Conservation (phyloP, 129 eudicot genomes). For the Flaveria linearis region DNA sequence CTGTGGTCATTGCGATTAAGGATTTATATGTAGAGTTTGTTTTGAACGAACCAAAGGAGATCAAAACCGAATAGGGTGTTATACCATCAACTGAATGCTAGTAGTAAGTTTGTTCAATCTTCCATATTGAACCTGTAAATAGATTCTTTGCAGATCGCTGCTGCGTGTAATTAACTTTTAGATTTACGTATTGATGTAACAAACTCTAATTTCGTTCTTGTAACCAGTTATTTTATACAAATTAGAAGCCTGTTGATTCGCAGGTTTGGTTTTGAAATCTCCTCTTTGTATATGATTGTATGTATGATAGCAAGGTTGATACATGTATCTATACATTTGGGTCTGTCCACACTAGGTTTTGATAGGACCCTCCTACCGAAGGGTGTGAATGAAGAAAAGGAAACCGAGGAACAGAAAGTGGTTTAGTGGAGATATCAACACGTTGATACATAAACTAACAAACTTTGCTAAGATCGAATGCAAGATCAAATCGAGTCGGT, state of each 20-base stretch:
- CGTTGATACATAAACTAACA: too few species aligned
- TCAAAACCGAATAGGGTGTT: constrained; percentile 38
- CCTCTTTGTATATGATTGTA: too few species aligned
- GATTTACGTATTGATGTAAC: neutral
- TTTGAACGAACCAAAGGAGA: constrained; percentile 62
- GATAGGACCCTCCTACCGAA: neutral
- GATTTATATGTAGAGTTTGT: constrained; percentile 94
- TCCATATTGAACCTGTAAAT: constrained; percentile 4
- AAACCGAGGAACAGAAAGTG: too few species aligned
- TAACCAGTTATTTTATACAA: constrained; percentile 1
- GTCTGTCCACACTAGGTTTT: neutral
- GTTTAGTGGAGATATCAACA: too few species aligned
- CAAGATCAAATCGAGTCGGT: too few species aligned
- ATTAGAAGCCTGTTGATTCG: neutral
- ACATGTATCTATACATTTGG: neutral
- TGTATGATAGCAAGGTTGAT: too few species aligned
- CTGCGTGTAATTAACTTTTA: neutral
- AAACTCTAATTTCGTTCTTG: neutral
- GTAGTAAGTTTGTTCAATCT: constrained; percentile 17
- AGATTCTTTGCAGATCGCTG: neutral
- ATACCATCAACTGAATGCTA: neutral
- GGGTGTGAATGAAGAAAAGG: too few species aligned
- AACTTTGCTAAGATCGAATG: too few species aligned
- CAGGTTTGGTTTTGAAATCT: neutral
- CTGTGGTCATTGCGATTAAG: constrained; percentile 83